Percentiles rank a stretch among this genome's conserved stretches.
Evolutionary conservation across 1,284 basidiomycete species (phyloP).

Genomic region (Hypsizygus ulmarius): DNA sequence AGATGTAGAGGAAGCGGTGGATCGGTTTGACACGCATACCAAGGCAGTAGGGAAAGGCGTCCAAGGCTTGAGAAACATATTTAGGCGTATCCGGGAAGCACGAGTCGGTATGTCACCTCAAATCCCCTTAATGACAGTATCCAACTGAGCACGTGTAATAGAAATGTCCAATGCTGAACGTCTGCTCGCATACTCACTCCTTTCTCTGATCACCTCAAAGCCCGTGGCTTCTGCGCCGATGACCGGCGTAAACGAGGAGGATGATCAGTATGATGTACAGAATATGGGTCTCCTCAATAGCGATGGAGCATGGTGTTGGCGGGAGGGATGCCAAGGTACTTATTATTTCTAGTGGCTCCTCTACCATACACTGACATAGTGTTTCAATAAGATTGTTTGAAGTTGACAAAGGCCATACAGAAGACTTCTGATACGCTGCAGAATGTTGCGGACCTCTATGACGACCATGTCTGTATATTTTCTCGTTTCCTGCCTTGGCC

Average conservation of each 20-base stretch:
- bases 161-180: slow-evolving; percentile 76
- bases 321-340: slow-evolving; percentile 66
- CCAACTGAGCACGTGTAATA: slow-evolving; percentile 24
- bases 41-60: slow-evolving; percentile 65
- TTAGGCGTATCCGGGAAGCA: slow-evolving; percentile 60
- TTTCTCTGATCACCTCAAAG: slow-evolving; percentile 68
- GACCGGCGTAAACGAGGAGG: slow-evolving; percentile 45
- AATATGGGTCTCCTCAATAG: slow-evolving; percentile 61
- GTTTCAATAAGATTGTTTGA: slow-evolving; percentile 56
- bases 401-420: slow-evolving; percentile 76
- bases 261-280: slow-evolving; percentile 44
- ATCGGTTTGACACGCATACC: slow-evolving; percentile 64
- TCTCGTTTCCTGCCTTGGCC: not conserved
- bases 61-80: slow-evolving; percentile 61
- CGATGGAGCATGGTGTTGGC: slow-evolving; percentile 85
- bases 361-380: not conserved
- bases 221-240: slow-evolving; percentile 50
- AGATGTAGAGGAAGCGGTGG: slow-evolving; percentile 55
- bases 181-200: slow-evolving; percentile 63
- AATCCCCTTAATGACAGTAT: not conserved
- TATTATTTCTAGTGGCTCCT: not conserved
- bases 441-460: slow-evolving; percentile 73
- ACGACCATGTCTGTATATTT: slow-evolving; percentile 61
- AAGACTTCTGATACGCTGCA: slow-evolving; percentile 74
- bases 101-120: slow-evolving; percentile 53